Evolutionary conservation across 768 basidiomycete species (phyloP).

Genomic region (Roridomyces roridus): DNA sequence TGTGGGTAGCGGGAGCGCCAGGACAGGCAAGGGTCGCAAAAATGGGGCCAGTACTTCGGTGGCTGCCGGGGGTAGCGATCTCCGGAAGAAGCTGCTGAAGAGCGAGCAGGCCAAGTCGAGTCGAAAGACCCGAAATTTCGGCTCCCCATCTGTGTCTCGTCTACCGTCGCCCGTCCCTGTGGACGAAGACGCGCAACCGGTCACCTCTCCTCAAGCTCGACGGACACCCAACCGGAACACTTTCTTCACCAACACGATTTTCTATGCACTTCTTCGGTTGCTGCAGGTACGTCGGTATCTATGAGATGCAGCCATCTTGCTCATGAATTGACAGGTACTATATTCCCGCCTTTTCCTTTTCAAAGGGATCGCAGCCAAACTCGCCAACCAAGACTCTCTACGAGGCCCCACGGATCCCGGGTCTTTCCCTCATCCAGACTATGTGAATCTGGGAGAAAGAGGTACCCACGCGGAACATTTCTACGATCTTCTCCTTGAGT

Average conservation of each 20-base stretch:
- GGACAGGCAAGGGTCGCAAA: constrained; percentile 38
- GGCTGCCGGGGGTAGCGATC: constrained; percentile 54
- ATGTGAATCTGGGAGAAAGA: constrained; percentile 38
- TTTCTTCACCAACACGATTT: constrained; percentile 90
- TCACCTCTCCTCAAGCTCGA: constrained; percentile 17
- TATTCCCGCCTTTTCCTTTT: constrained; percentile 83
- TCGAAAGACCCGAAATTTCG: constrained; percentile 60
- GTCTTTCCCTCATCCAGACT: constrained; percentile 33
- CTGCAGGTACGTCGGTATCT: constrained; percentile 69
- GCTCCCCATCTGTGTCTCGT: constrained; percentile 62
- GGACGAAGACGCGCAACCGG: constrained; percentile 42
- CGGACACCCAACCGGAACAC: constrained; percentile 52
- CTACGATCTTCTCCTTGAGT: constrained; percentile 84
- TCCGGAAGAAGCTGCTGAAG: constrained; percentile 83
- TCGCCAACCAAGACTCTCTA: constrained; percentile 35
- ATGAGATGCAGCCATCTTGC: neutral
- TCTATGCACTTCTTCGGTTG: constrained; percentile 85
- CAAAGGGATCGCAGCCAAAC: constrained; percentile 69
- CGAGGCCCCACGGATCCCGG: constrained; percentile 34
- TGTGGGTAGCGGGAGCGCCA: constrained; percentile 45
- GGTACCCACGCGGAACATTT: constrained; percentile 64
- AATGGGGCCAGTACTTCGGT: constrained; percentile 31
- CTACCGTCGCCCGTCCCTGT: constrained; percentile 64
- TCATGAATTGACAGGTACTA: constrained; percentile 59
- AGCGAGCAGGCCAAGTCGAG: constrained; percentile 82